These are phyloP conservation scores for Leccinellum rugosiceps DNA, from an alignment of 768 basidiomycete species.

Conservation along the genomic window DNA sequence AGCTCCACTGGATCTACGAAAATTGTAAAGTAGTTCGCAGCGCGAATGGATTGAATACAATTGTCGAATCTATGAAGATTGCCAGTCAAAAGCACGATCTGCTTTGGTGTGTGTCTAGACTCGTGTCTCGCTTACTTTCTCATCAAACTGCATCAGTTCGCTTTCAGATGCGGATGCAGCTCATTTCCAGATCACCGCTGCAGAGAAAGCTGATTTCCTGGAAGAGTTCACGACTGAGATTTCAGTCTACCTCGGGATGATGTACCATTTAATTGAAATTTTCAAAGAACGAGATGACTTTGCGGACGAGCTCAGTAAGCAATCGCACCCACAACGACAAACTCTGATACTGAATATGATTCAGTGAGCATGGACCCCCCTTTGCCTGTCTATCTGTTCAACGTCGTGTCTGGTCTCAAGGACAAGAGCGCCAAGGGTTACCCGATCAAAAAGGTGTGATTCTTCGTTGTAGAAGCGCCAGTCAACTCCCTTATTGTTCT, in stretches of 20 bases:
- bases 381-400: constrained; percentile 88
- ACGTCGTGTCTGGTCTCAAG: constrained; percentile 82
- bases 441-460: constrained; percentile 88
- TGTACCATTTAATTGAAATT: constrained; percentile 93
- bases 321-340: not conserved
- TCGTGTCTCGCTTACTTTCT: not conserved
- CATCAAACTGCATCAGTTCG: constrained; percentile 43
- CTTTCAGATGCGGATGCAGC: constrained; percentile 72
- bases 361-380: constrained; percentile 95
- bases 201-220: constrained; percentile 73
- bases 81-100: constrained; percentile 85
- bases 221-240: constrained; percentile 93
- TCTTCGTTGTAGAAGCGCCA: not conserved
- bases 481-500: constrained; percentile 6
- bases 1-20: constrained; percentile 93
- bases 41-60: constrained; percentile 77
- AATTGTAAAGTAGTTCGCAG: constrained; percentile 84
- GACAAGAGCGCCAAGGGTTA: constrained; percentile 95
- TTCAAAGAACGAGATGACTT: constrained; percentile 94
- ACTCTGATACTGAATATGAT: constrained; percentile 5
- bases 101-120: constrained; percentile 50
- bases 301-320: constrained; percentile 92
- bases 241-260: constrained; percentile 89
- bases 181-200: constrained; percentile 64
- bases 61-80: constrained; percentile 87